Evolutionary conservation across 2,329 filamentous ascomycete species (phyloP), one percentile per base, ranked within the genome.

Genomic region (Alternaria consortialis): DNA sequence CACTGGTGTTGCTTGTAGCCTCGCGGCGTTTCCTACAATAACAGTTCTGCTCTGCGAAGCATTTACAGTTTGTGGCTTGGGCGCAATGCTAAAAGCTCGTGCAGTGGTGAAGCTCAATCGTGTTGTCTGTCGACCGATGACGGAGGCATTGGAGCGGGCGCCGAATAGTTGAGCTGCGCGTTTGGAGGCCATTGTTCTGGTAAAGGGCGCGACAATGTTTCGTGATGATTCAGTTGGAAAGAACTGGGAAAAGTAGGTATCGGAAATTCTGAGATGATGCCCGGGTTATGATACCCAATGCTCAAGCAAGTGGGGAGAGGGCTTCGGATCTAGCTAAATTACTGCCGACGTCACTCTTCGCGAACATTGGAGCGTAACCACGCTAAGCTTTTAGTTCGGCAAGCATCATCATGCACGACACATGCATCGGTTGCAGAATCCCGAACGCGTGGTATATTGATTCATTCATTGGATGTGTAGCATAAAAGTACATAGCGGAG

Each of bases 311-410:
- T 47, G 60, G 52, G 40, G 53, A 51, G 51, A 63, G 61, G 44
- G 63, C 15, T 8, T 70, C 70, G 68, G 68, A 61, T 57, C 52
- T 67, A 62, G 53, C 42, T 15, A 43, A 53, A 59, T 70, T 63
- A 67, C 60, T 52, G 43, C 67, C 68, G 68, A 71, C 67, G 67
- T 71, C 68, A 70, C 63, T 62, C 47, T 63, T 60, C 53, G 55
- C 54, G 57, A 65, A 56, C 62, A 31, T n/a, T 50, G 39, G 44
- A 36, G 29, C 31, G 47, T 37, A 43, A 29, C 7, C 37, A 51
- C 58, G 46, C 61, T 64, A 64, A 62, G 37, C 61, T 53, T 31
- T 53, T 23, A 50, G 31, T 50, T 50, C 32, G 31, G 43, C 37
- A 43, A 40, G 20, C 53, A 50, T 42, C 52, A 17, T 39, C 8